These are phyloP conservation scores for Saccharum spontaneum DNA, from an alignment of 176 grass and related monocot species.

Conservation along the genomic window DNA sequence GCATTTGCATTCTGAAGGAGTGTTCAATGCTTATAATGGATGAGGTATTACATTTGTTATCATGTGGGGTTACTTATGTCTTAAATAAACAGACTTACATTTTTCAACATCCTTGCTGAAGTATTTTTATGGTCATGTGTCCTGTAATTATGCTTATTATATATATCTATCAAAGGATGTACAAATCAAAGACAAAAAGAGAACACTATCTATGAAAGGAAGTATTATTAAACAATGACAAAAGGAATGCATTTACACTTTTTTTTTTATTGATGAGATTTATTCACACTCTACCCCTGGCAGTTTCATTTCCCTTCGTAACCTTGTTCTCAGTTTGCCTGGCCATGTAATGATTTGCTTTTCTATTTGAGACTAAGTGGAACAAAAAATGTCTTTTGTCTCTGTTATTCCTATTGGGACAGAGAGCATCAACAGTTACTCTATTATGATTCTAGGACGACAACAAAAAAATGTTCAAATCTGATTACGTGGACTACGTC, in stretches of 20 bases:
- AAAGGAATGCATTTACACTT: not conserved
- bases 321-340: not conserved
- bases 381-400: not conserved
- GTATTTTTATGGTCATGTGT: not conserved
- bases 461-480: not conserved
- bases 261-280: not conserved
- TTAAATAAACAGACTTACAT: not conserved
- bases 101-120: not conserved
- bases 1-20: slow-evolving; percentile 71
- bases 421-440: not conserved
- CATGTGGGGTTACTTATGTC: not conserved
- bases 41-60: slow-evolving; percentile 61
- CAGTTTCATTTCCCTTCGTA: not conserved
- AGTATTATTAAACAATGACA: not conserved
- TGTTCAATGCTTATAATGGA: slow-evolving; percentile 98
- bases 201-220: not conserved
- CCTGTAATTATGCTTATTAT: not conserved
- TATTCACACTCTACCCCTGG: not conserved
- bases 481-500: not conserved
- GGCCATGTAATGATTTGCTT: not conserved
- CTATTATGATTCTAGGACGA: not conserved
- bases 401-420: not conserved
- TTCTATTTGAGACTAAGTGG: not conserved
- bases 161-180: not conserved
- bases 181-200: not conserved